These are phyloP conservation scores for Aspergillus sp. DNA, from an alignment of 2,329 filamentous ascomycete species.

Conservation along the genomic window DNA sequence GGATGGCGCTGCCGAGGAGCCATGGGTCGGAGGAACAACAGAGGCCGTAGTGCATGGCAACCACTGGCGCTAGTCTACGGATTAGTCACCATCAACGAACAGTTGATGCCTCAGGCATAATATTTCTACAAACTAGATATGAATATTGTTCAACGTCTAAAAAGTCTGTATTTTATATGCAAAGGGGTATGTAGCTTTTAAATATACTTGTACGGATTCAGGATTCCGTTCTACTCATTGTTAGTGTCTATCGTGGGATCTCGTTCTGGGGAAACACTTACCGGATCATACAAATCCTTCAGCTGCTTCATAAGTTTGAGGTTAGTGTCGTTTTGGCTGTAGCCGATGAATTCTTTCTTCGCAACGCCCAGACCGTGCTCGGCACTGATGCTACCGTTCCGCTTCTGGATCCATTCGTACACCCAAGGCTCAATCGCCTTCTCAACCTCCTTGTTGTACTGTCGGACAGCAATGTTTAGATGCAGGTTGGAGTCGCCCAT, in stretches of 20 bases:
- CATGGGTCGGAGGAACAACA: slow-evolving; percentile 19
- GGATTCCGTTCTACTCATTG: slow-evolving; percentile 77
- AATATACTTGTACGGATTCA: slow-evolving; percentile 99
- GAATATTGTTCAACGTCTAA: neutral
- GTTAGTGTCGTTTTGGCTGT: slow-evolving; percentile 86
- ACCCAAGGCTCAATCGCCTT: slow-evolving; percentile 88
- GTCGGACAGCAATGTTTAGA: slow-evolving; percentile 79
- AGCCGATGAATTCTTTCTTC: slow-evolving; percentile 94
- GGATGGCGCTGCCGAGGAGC: slow-evolving; percentile 17
- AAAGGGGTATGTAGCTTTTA: slow-evolving; percentile 22
- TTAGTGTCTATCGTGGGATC: slow-evolving; percentile 16
- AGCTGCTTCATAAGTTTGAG: slow-evolving; percentile 91
- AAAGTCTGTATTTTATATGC: neutral
- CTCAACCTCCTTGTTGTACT: slow-evolving; percentile 86
- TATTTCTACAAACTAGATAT: neutral
- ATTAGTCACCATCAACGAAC: neutral
- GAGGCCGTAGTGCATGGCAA: slow-evolving; percentile 26
- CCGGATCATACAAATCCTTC: slow-evolving; percentile 91
- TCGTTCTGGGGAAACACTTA: slow-evolving; percentile 50
- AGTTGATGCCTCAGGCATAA: neutral
- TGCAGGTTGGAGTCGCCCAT: slow-evolving; percentile 98
- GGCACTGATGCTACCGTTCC: slow-evolving; percentile 90
- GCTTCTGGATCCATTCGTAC: slow-evolving; percentile 91
- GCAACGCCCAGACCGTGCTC: slow-evolving; percentile 92
- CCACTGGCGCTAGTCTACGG: slow-evolving; percentile 14